Conservation (phyloP, 352 stramenopile species). For the Phytopythium kandeliae region DNA sequence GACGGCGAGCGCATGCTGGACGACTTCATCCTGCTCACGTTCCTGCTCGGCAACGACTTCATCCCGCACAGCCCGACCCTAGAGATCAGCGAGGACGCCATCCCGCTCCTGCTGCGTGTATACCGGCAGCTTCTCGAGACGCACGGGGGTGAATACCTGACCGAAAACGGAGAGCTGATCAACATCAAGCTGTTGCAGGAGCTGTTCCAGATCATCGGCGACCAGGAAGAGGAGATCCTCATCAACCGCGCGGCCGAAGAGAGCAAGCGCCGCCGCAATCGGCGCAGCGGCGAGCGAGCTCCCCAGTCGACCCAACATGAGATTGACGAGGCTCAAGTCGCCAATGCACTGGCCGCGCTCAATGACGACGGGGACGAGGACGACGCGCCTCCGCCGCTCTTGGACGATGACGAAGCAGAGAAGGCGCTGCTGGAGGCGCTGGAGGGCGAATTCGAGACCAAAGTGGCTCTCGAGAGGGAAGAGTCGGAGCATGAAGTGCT, state of each 20-base stretch:
- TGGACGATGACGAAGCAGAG: conserved; percentile 56
- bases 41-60: conserved; percentile 99
- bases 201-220: conserved; percentile 91
- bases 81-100: conserved; percentile 98
- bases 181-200: conserved; percentile 89
- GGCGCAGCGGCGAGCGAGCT: conserved; percentile 8
- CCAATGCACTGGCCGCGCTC: conserved; percentile 40
- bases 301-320: too few species aligned
- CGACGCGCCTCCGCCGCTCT: conserved; percentile 62
- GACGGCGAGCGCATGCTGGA: conserved; percentile 96
- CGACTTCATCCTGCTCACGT: conserved; percentile 99
- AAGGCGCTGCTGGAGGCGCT: conserved; percentile 27
- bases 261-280: conserved; percentile 27
- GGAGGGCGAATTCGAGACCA: conserved; percentile 1
- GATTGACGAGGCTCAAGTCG: conserved; percentile 28
- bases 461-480: conserved; percentile 31
- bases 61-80: conserved; percentile 98
- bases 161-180: conserved; percentile 80
- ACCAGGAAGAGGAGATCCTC: conserved; percentile 94
- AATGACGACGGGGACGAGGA: conserved; percentile 41
- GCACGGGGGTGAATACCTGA: conserved; percentile 89
- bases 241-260: conserved; percentile 62
- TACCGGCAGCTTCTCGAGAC: conserved; percentile 90
- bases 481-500: conserved; percentile 45
- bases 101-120: conserved; percentile 89